Evolutionary conservation across 257 asterid species (phyloP), one percentile per base, ranked within the genome.

Genomic region (Solanum lycopersicoides): DNA sequence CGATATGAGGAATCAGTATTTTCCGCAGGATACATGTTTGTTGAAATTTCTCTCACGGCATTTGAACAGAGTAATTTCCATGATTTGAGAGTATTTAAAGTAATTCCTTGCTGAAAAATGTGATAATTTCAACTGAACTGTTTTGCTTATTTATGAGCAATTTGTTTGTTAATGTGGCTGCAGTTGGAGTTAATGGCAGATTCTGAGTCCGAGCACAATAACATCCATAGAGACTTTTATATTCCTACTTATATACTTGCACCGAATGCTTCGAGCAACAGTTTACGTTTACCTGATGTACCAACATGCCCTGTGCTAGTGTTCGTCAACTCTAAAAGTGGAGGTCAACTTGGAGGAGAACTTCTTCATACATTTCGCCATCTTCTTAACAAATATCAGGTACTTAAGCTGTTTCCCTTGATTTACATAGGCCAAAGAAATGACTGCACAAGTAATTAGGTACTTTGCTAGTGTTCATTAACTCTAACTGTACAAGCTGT

Each of bases 301-400:
- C 96, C 98, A 6, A 91, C 90, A 59, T 95, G 96, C 89, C 99
- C 98, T 7, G 97, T 95, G 89, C 88, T 96, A 59, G 98, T 96
- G 53, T 96, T 96, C 87, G 91, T 96, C 91, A 96, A 96, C 90
- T 94, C 99, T 45, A 94, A 63, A 91, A 97, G 99, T 87, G 98
- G 98, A 71, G 98, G 99, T 87, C 99, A 97, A 91, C 94, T 97
- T 34, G 98, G 99, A 74, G 98, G 97, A 59, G 94, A 94, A 87
- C 98, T 97, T 90, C 96, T 97, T 44, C 6, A 88, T 41, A 93
- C 98, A 23, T 95, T 90, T 69, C 92, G 93, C n/a, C 88, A 94
- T 83, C 89, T 97, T 86, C 92, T 97, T 60, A 94, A 97, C 90
- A 84, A 88, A 68, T 88, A 95, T 73, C 99, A 97, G 99, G 98